Evolutionary conservation across 129 eudicot genomes (phyloP).

Genomic region (Silybum marianum): DNA sequence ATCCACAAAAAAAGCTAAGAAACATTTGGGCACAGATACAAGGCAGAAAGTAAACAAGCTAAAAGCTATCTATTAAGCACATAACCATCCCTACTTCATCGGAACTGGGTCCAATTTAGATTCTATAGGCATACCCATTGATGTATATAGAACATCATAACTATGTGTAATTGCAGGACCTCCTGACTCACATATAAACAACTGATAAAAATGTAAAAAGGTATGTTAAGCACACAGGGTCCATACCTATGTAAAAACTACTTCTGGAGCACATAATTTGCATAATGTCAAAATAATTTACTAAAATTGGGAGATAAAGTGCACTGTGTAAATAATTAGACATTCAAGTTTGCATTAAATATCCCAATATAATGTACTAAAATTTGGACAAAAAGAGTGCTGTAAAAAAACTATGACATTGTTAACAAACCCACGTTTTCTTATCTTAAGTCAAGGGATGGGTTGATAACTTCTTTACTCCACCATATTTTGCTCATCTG

Average conservation of each 20-base stretch:
- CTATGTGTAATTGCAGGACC: neutral
- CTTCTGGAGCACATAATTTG: neutral
- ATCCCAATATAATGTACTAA: neutral
- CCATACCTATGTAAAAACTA: neutral
- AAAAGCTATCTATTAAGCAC: neutral
- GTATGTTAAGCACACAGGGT: neutral
- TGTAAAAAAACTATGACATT: neutral
- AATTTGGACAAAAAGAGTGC: neutral
- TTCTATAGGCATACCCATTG: neutral
- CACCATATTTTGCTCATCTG: neutral
- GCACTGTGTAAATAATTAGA: neutral
- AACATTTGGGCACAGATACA: neutral
- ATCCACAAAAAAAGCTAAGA: conserved; percentile 2
- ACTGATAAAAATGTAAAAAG: neutral
- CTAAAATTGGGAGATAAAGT: neutral
- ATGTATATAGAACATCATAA: neutral
- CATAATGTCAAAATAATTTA: neutral
- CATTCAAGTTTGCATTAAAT: neutral
- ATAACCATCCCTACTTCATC: neutral
- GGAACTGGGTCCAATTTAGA: neutral
- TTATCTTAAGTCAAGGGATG: neutral
- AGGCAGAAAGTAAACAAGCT: neutral
- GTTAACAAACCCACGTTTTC: neutral
- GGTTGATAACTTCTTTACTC: neutral
- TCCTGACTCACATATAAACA: neutral